Base-by-base conservation (phyloP, 805 yeast genomes). In the Pichia occidentalis region DNA sequence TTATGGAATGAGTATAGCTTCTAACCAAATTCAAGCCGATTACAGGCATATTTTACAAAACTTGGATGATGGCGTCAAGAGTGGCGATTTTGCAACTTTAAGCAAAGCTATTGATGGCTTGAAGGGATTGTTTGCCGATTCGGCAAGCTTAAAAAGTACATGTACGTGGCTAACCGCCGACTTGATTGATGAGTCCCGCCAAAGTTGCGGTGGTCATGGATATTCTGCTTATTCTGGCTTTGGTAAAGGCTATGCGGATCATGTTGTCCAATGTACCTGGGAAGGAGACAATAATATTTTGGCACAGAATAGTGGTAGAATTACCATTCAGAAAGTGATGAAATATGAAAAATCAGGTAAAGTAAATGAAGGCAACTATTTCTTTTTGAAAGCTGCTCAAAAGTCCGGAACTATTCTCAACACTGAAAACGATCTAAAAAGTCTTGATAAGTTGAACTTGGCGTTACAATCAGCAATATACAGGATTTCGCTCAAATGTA, bases 191-290 rank as follows among this genome's bases (percentile, higher is more conserved):
- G 88, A 87, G 64, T 75, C 87, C 47, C 75, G 97, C 64, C 97
- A 88, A 63, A 71, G 95, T 2, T 87, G 95, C 62, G 96, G 97
- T 59, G 97, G 97, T 23, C 95, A 85, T 61, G 97, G 97, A 28
- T 88, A 88, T 64, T 85, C 95, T 18, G 77, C 87, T n/a, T 88
- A 88, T 62, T 77, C 85, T 47, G 95, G 88, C 2, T 84, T 88
- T 57, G 95, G 94, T 28, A 85, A 81, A 57, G 87, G 87, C 10
- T 85, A 77, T 66, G 73, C 73, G 45, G 97, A 88, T 60, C 90
- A 95, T 85, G 95, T 84, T n/a, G 96, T 88, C 28, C 96, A 88
- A 65, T 87, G 95, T 63, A 88, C 97, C 14, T 88, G 97, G 97
- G 97, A 88, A 67, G 97, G 97, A 61, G 97, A 88, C 61, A 88